Base-by-base conservation (phyloP, 75 land plant species). In the Cryptomeria japonica region DNA sequence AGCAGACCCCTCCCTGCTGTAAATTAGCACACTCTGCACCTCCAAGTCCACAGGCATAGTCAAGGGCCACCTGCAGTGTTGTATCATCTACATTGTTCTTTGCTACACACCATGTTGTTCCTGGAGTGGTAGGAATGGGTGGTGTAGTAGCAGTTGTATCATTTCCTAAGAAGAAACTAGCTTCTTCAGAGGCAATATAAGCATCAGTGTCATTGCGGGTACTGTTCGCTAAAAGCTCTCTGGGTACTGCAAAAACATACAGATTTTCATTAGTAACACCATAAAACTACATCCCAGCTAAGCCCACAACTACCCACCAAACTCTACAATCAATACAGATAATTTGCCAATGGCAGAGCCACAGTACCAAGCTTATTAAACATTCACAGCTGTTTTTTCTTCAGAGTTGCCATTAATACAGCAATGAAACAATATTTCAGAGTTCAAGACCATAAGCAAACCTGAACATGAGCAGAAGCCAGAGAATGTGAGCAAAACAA, bases 21-120 rank as follows among this genome's bases (percentile, higher is more conserved):
- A 97, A 94, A 5, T 88, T 84, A 3, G 93, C 88, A 34, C 99
- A 97, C 78, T 95, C 95, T 12, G 95, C 95, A 25, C 93, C 92
- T 49, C 96, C 97, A 84, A 84, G 86, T 39, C 97, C 97, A 88
- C 99, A 97, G 18, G 99, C 97, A 86, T 92, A 97, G 86, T 97
- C 99, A 18, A 97, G 85, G 12, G 96, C 99, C 41, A 90, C 92
- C 89, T 97, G 99, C 79, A 97, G 79, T 6, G 90, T 90, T 12
- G 79, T 87, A 18, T 87, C 51, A 15, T 88, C 87, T 18, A 89
- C 90, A 42, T 84, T 83, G 51, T 80, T 90, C 53, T 83, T 95
- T 25, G 96, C 93, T 5, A 95, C 88, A 34, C 97, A 95, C 94
- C 94, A 95, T 1, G 70, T 85, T 12, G 88, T 86, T 31, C 92